Evolutionary conservation across 139 green algal genomes (phyloP).

Genomic region (Coccomyxa sp.): DNA sequence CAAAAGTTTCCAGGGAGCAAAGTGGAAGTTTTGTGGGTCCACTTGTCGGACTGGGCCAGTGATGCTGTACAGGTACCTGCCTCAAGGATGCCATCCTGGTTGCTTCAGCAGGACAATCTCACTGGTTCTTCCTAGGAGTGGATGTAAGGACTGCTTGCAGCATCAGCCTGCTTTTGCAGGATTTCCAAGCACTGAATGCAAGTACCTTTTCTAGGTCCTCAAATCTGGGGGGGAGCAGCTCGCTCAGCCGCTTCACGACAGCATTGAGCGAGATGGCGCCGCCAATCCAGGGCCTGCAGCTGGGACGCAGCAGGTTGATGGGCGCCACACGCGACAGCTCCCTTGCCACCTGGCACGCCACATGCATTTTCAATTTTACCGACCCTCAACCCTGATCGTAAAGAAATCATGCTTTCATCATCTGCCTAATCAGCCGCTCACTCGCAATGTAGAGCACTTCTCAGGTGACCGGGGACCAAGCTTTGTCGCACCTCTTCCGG

Average conservation of each 20-base stretch:
- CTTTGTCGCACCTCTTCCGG: constrained; percentile 40
- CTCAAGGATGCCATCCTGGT: too few species aligned
- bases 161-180: too few species aligned
- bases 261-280: constrained; percentile 67
- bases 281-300: constrained; percentile 57
- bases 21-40: too few species aligned
- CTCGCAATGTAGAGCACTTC: too few species aligned
- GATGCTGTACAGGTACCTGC: too few species aligned
- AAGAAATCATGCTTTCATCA: background rate
- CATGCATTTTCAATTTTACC: background rate
- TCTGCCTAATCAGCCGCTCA: too few species aligned
- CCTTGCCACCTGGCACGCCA: constrained; percentile 43
- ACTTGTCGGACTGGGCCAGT: too few species aligned
- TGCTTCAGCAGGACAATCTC: too few species aligned
- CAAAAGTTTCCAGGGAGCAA: too few species aligned
- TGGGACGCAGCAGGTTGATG: constrained; percentile 57
- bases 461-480: too few species aligned
- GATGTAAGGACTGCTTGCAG: too few species aligned
- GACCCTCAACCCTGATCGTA: background rate
- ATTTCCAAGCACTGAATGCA: background rate
- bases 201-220: constrained; percentile 54
- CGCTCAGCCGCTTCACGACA: constrained; percentile 58
- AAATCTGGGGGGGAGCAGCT: constrained; percentile 77
- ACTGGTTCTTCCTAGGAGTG: too few species aligned
- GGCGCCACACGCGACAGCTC: constrained; percentile 61